phyloP scores from a whole-genome alignment of 2,329 filamentous ascomycete genomes.

The Fusarium udum region DNA sequence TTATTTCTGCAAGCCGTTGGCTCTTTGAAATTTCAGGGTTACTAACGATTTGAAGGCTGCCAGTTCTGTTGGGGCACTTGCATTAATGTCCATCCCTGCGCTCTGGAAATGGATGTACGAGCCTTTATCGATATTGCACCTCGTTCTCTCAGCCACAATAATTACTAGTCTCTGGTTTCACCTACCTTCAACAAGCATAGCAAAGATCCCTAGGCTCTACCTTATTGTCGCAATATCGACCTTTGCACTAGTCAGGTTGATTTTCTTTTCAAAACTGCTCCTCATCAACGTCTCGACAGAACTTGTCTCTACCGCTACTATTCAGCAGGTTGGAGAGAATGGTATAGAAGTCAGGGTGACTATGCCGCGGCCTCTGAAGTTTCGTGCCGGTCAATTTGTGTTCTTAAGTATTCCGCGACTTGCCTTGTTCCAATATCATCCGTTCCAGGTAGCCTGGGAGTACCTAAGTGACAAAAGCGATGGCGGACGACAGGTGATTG shows the following conservation, averaged over 20 bases:
- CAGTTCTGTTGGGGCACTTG: neutral
- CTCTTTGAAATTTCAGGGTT: neutral
- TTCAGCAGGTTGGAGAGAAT: neutral
- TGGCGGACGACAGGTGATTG: neutral
- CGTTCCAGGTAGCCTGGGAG: neutral
- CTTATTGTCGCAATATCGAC: neutral
- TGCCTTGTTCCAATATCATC: neutral
- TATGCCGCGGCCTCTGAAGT: neutral
- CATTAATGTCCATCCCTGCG: neutral
- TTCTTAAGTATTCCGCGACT: neutral
- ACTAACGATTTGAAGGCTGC: neutral
- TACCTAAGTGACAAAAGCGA: neutral
- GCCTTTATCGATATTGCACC: neutral
- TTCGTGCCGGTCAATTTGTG: neutral
- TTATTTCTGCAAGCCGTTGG: neutral
- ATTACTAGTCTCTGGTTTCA: neutral
- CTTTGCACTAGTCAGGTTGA: neutral
- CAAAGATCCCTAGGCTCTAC: neutral
- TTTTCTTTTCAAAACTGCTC: neutral
- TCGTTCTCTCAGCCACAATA: neutral
- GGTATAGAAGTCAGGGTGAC: neutral
- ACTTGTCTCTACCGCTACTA: neutral
- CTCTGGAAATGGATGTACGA: neutral
- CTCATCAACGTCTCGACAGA: neutral
- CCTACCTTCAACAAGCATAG: neutral